Evolutionary conservation across 345 rosid species (phyloP).

Genomic region (Sisymbrium altissimum): DNA sequence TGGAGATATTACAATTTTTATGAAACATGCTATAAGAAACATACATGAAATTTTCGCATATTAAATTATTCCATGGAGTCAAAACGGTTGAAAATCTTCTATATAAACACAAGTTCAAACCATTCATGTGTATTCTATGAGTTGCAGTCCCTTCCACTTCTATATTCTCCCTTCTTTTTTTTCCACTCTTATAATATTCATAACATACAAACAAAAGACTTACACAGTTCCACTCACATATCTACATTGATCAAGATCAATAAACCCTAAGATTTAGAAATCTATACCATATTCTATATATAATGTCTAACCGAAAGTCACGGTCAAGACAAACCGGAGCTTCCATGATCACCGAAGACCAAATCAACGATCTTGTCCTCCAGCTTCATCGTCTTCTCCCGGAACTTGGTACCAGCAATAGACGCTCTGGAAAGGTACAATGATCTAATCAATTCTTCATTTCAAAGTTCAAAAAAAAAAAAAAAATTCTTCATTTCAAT

Average conservation of each 20-base stretch:
- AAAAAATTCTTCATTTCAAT: neutral
- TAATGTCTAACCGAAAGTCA: conserved; percentile 84
- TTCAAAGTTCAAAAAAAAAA: too few relatives aligned
- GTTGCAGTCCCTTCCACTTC: conserved; percentile 9
- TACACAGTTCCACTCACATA: neutral
- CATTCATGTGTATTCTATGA: conserved; percentile 11
- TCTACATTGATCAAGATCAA: neutral
- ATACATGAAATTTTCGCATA: neutral
- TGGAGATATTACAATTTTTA: neutral
- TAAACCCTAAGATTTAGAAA: neutral
- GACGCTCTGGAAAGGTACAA: conserved; percentile 63
- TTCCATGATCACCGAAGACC: conserved; percentile 82
- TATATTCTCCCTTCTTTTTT: neutral
- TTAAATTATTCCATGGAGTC: neutral
- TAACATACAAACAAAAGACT: conserved; percentile 1
- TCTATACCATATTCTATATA: neutral
- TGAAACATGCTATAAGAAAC: conserved; percentile 8
- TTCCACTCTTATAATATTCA: neutral
- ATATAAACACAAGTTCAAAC: conserved; percentile 28
- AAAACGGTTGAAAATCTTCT: conserved; percentile 1
- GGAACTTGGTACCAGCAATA: conserved; percentile 51
- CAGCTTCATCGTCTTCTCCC: conserved; percentile 87
- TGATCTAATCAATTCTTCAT: neutral
- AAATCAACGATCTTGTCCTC: conserved; percentile 84
- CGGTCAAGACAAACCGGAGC: conserved; percentile 63